These are phyloP conservation scores for Solanum raphanifolium DNA, from an alignment of 257 asterid genomes.

Conservation along the genomic window DNA sequence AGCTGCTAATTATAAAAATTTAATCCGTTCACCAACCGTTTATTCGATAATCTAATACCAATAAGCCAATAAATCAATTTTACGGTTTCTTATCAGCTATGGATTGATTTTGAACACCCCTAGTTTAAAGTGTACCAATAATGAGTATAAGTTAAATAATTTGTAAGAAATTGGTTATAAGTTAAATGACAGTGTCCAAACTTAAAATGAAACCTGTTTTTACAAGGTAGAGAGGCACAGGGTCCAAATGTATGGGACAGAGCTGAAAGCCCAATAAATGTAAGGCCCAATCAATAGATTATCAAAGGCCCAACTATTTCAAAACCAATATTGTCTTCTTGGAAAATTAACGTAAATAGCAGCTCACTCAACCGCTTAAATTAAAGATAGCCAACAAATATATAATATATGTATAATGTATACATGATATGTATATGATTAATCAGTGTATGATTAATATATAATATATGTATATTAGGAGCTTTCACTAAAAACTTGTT, in stretches of 20 bases:
- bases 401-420: too few relatives aligned
- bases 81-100: too few relatives aligned
- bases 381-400: too few relatives aligned
- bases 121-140: background rate
- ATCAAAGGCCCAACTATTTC: background rate
- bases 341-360: too few relatives aligned
- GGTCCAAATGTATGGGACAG: background rate
- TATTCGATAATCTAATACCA: too few relatives aligned
- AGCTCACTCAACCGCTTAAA: background rate
- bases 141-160: background rate
- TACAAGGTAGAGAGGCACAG: background rate
- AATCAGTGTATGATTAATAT: too few relatives aligned
- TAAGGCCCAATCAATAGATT: background rate
- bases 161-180: background rate
- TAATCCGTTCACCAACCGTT: too few relatives aligned
- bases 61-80: too few relatives aligned
- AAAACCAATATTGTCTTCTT: background rate
- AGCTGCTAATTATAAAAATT: too few relatives aligned
- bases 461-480: too few relatives aligned
- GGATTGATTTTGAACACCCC: too few relatives aligned
- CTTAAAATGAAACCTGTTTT: background rate
- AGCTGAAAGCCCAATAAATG: background rate
- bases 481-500: background rate
- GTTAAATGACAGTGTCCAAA: background rate
- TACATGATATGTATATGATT: too few relatives aligned